Conservation (phyloP, 306 rosid species). For the Cicer judaicum region DNA sequence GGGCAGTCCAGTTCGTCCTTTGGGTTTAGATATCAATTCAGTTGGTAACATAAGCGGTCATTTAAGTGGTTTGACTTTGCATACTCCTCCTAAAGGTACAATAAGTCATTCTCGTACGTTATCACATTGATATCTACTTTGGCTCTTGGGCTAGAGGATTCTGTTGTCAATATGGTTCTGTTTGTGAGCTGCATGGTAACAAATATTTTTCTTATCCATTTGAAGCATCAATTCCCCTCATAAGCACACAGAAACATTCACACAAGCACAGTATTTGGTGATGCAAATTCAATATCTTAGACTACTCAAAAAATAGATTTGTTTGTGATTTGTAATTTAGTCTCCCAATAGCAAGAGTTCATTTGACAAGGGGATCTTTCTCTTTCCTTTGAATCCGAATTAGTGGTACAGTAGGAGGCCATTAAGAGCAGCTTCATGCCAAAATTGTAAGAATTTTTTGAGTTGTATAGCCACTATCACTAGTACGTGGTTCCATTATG, state of each 20-base stretch:
- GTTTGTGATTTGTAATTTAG: not conserved
- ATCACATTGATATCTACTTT: slow-evolving; percentile 65
- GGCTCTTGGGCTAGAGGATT: slow-evolving; percentile 37
- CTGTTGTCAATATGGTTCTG: slow-evolving; percentile 34
- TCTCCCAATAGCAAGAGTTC: not conserved
- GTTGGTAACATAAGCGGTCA: slow-evolving; percentile 81
- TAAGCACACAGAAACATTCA: slow-evolving; percentile 20
- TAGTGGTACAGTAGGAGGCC: not conserved
- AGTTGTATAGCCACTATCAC: not conserved
- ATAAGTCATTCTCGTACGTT: slow-evolving; percentile 76
- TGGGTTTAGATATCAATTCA: slow-evolving; percentile 68
- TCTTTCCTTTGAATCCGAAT: slow-evolving; percentile 13
- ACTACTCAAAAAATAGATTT: not conserved
- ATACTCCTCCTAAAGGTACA: slow-evolving; percentile 54
- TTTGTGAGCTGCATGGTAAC: slow-evolving; percentile 23
- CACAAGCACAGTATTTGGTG: slow-evolving; percentile 13
- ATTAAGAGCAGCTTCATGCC: not conserved
- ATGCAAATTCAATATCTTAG: slow-evolving; percentile 7
- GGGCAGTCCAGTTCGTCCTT: slow-evolving; percentile 65
- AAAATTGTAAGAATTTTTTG: not conserved
- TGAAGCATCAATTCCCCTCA: slow-evolving; percentile 22
- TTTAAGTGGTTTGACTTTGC: slow-evolving; percentile 63
- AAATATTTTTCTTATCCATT: not conserved
- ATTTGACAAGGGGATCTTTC: slow-evolving; percentile 13
- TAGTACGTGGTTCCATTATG: not conserved